These are phyloP conservation scores for Samsoniella hepiali DNA, from an alignment of 2,329 filamentous ascomycete genomes.

Conservation along the genomic window DNA sequence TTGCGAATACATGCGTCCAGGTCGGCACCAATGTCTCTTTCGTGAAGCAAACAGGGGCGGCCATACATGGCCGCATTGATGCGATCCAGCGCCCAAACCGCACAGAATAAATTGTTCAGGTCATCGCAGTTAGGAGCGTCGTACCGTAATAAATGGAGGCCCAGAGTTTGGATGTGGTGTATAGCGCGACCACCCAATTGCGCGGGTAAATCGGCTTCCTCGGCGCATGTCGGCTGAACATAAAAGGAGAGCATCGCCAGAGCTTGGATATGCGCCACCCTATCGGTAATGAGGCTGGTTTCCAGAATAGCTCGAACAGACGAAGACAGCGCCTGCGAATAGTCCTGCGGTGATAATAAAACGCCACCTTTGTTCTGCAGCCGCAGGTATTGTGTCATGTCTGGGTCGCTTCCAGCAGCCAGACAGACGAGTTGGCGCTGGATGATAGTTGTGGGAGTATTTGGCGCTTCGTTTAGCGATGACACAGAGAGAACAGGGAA, in stretches of 20 bases:
- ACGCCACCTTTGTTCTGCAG: constrained; percentile 38
- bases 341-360: constrained; percentile 44
- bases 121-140: constrained; percentile 40
- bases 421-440: constrained; percentile 54
- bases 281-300: constrained; percentile 51
- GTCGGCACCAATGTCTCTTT: constrained; percentile 55
- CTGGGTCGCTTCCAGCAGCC: constrained; percentile 49
- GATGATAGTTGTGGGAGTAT: constrained; percentile 40
- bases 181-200: constrained; percentile 52
- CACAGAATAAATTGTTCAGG: constrained; percentile 52
- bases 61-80: constrained; percentile 59
- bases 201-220: constrained; percentile 53
- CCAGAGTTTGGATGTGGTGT: constrained; percentile 55
- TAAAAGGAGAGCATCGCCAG: constrained; percentile 56
- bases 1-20: constrained; percentile 48
- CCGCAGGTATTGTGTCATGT: constrained; percentile 43
- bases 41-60: constrained; percentile 57
- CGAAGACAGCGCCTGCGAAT: constrained; percentile 46
- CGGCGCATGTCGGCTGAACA: constrained; percentile 51
- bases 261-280: constrained; percentile 53
- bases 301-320: constrained; percentile 50
- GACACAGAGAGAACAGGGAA: constrained; percentile 48
- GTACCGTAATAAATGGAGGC: constrained; percentile 49
- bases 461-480: constrained; percentile 29
- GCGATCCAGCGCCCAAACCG: constrained; percentile 59